Percentiles rank a stretch among this genome's conserved stretches.
phyloP scores from a whole-genome alignment of 805 yeast species.

The Zygotorulaspora florentina region DNA sequence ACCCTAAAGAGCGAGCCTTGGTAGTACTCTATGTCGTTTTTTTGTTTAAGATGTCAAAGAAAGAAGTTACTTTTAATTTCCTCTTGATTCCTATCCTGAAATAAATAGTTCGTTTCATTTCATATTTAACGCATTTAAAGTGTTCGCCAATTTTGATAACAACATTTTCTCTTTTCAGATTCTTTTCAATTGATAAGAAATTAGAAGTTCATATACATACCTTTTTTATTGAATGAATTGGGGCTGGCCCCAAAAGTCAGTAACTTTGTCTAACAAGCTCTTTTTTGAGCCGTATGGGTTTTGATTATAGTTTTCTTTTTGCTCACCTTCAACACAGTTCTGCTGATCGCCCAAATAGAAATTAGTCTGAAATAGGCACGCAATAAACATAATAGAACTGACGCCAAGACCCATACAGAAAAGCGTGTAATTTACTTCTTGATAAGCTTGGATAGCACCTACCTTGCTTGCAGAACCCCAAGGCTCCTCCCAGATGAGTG shows the following conservation, averaged over 20 bases:
- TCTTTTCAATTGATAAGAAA: too few species aligned
- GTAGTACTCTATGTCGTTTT: conserved; percentile 17
- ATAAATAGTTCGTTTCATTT: too few species aligned
- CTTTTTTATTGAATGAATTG: too few species aligned
- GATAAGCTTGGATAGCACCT: conserved; percentile 36
- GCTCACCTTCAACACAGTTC: conserved; percentile 34
- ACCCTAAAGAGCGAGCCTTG: conserved; percentile 13
- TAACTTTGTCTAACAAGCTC: conserved; percentile 14
- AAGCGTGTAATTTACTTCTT: conserved; percentile 29
- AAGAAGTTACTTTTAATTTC: too few species aligned
- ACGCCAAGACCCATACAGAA: conserved; percentile 33
- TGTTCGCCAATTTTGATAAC: too few species aligned
- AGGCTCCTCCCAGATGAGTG: conserved; percentile 26
- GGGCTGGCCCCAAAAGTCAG: conserved; percentile 17
- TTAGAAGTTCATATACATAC: too few species aligned
- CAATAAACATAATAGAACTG: conserved; percentile 31
- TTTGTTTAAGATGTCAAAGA: conserved; percentile 10
- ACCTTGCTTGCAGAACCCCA: conserved; percentile 30
- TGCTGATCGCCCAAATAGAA: conserved; percentile 37
- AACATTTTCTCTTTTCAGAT: too few species aligned
- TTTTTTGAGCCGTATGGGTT: conserved; percentile 15
- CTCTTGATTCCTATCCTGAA: too few species aligned
- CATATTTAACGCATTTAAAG: too few species aligned
- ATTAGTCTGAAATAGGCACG: conserved; percentile 34
- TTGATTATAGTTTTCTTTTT: conserved; percentile 11